These are phyloP conservation scores for Plasmodium sp. DNA, from an alignment of 169 alveolate genomes.

Conservation along the genomic window DNA sequence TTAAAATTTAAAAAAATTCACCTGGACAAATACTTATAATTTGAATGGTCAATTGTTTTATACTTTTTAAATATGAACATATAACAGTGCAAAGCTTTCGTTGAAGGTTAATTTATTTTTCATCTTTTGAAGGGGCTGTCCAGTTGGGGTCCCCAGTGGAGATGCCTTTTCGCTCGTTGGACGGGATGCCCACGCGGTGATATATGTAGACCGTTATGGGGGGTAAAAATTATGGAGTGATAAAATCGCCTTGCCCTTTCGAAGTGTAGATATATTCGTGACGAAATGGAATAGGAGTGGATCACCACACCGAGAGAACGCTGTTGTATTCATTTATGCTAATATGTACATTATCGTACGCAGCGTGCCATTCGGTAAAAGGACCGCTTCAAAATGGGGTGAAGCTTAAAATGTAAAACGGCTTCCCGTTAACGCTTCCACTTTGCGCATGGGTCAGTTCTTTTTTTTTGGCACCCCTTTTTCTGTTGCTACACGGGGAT, in stretches of 20 bases:
- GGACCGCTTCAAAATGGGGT: not conserved
- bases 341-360: not conserved
- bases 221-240: not conserved
- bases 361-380: not conserved
- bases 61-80: conserved; percentile 2
- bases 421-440: not conserved
- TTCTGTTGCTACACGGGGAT: not conserved
- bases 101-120: not conserved
- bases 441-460: not conserved
- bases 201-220: not conserved
- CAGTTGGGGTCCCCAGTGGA: not conserved
- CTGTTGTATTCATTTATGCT: not conserved
- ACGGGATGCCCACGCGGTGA: not conserved
- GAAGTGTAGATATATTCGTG: not conserved
- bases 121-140: not conserved
- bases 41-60: conserved; percentile 46
- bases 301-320: not conserved
- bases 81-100: conserved; percentile 4
- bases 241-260: not conserved
- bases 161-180: not conserved
- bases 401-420: not conserved
- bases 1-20: conserved; percentile 15
- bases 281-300: not conserved
- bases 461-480: not conserved
- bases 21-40: conserved; percentile 17